Percentiles rank a stretch among this genome's conserved stretches.
phyloP scores from a whole-genome alignment of 1,284 basidiomycete genomes.

The Coniferiporia weirii region DNA sequence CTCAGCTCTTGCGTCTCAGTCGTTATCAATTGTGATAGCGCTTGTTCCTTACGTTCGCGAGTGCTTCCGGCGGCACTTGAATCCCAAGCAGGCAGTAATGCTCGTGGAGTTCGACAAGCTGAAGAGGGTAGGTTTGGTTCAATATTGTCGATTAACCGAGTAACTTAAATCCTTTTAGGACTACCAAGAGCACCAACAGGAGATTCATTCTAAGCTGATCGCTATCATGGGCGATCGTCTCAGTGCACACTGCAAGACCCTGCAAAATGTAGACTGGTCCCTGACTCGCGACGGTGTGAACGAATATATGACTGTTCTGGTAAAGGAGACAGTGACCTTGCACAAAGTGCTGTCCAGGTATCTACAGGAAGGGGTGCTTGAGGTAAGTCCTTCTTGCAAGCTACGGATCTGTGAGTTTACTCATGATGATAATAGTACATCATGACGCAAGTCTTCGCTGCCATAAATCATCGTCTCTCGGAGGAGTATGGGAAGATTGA shows the following conservation, averaged over 20 bases:
- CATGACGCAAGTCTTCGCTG: slow-evolving; percentile 29
- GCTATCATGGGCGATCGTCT: slow-evolving; percentile 98
- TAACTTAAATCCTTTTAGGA: slow-evolving; percentile 47
- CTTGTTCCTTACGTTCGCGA: slow-evolving; percentile 96
- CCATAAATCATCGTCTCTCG: slow-evolving; percentile 84
- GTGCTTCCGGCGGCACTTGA: slow-evolving; percentile 88
- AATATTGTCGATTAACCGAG: not conserved
- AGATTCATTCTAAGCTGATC: slow-evolving; percentile 96
- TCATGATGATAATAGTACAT: slow-evolving; percentile 51
- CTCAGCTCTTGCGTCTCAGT: slow-evolving; percentile 90
- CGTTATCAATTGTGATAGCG: slow-evolving; percentile 90
- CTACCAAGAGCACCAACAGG: slow-evolving; percentile 98
- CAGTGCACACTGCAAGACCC: slow-evolving; percentile 75
- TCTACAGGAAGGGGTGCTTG: slow-evolving; percentile 70
- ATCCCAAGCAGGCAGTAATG: slow-evolving; percentile 92
- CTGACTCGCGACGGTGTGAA: slow-evolving; percentile 55
- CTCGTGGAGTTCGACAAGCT: slow-evolving; percentile 97
- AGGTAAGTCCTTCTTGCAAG: slow-evolving; percentile 46
- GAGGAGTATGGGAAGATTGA: slow-evolving; percentile 82
- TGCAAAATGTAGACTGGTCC: slow-evolving; percentile 80
- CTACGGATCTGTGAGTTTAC: not conserved
- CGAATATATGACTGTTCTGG: slow-evolving; percentile 85
- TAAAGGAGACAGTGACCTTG: slow-evolving; percentile 93
- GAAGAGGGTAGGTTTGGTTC: slow-evolving; percentile 64
- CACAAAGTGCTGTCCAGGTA: slow-evolving; percentile 96